Base-by-base conservation (phyloP, 805 yeast species). In the baker's yeast (Saccharomyces cerevisiae) region DNA sequence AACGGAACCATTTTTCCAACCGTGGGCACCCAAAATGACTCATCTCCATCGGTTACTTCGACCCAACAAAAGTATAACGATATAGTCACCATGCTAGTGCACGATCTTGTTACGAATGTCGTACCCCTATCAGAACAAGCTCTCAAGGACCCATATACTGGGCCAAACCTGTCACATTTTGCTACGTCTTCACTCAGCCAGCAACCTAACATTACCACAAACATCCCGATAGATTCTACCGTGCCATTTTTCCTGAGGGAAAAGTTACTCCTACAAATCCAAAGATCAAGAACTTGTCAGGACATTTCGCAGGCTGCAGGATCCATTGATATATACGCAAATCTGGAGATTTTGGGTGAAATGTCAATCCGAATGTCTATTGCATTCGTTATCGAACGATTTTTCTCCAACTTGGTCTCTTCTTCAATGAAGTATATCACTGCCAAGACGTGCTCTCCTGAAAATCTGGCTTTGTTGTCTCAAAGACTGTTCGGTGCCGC, bases 201-300 rank as follows among this genome's bases (percentile, higher is more conserved):
- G 28, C 55, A 57, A 2, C 61, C 62, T 4, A 54, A 61, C 1
- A 58, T 60, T 14, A 32, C 46, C 31, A 47, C 55, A 13, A 47
- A 51, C 26, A 26, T 31, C 17, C 36, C 41, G 49, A 22, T 6
- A 26, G 32, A 22, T 28, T 41, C 50, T n/a, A 10, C 47, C n/a
- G 47, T 63, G 17, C 68, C 65, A 26, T 61, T 51, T 49, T 64
- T 58, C 53, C 59, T 36, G 3, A 66, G 63, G 49, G 73, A 74
- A 54, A 76, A 74, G 54, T 58, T 80, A 5, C 63, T 80, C 29
- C 66, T 71, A 29, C 75, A 73, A 49, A 78, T 86, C 51, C 85
- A 84, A 60, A 76, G 81, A 49, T 84, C 90, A 6, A 80, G 79
- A 56, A 77, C 86, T 28, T 84, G 89, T 60, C 73, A 79, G 43